Evolutionary conservation across 2,329 filamentous ascomycete genomes (phyloP).

Genomic region (Aspergillus novofumigatus): DNA sequence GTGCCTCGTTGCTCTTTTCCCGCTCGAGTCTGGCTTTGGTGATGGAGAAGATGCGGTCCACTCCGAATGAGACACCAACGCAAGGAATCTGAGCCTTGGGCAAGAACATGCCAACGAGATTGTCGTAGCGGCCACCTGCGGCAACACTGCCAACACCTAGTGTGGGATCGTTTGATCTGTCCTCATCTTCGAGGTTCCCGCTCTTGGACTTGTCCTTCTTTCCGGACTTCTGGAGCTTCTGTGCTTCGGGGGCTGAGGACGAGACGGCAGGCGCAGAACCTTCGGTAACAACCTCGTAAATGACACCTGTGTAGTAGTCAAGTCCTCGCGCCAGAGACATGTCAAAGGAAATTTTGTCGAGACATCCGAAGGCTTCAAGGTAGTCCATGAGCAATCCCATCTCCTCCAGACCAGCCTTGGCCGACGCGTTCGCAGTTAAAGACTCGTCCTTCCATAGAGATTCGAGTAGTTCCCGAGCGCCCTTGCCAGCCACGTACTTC

Average conservation of each 20-base stretch:
- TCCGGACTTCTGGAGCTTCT: slow-evolving; percentile 31
- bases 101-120: slow-evolving; percentile 90
- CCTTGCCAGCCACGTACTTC: slow-evolving; percentile 74
- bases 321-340: slow-evolving; percentile 83
- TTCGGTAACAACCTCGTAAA: slow-evolving; percentile 84
- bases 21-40: slow-evolving; percentile 71
- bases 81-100: slow-evolving; percentile 83
- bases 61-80: slow-evolving; percentile 87
- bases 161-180: slow-evolving; percentile 72
- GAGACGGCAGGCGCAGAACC: slow-evolving; percentile 60
- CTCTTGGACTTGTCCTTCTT: slow-evolving; percentile 47
- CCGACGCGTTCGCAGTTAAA: slow-evolving; percentile 66
- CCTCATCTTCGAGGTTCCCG: slow-evolving; percentile 56
- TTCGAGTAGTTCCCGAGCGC: slow-evolving; percentile 68
- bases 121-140: slow-evolving; percentile 86
- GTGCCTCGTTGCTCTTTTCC: slow-evolving; percentile 48
- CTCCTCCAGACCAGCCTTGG: slow-evolving; percentile 75
- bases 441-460: slow-evolving; percentile 64
- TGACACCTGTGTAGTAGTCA: slow-evolving; percentile 89
- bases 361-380: slow-evolving; percentile 69
- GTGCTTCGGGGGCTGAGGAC: slow-evolving; percentile 36
- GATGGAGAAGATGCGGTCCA: slow-evolving; percentile 93
- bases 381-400: slow-evolving; percentile 78
- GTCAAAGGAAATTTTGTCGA: slow-evolving; percentile 78
- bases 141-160: slow-evolving; percentile 84